A percentile compares a stretch with the other conserved stretches of the same genome.
phyloP scores from a whole-genome alignment of 2,329 filamentous ascomycete genomes.

The Tympanopsis confertula region DNA sequence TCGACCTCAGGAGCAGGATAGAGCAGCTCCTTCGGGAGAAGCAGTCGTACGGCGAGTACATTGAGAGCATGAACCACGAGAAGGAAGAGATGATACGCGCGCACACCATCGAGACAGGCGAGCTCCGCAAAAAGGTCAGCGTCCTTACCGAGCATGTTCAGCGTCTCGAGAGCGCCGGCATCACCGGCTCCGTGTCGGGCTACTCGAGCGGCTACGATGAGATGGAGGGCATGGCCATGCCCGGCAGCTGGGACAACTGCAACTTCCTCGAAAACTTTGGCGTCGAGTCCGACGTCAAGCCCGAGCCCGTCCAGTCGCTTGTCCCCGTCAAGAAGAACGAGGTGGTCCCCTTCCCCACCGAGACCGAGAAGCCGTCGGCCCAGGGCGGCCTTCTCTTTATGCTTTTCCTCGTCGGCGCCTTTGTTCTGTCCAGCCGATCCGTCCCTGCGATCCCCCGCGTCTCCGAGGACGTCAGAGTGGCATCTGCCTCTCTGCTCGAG shows the following conservation, averaged over 20 bases:
- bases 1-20: slow-evolving; percentile 55
- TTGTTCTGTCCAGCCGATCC: slow-evolving; percentile 72
- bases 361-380: slow-evolving; percentile 28
- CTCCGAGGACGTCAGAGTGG: slow-evolving; percentile 69
- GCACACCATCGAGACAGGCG: slow-evolving; percentile 81
- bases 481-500: slow-evolving; percentile 66
- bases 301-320: slow-evolving; percentile 39
- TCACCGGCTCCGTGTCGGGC: slow-evolving; percentile 39
- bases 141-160: slow-evolving; percentile 65
- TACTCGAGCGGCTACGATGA: slow-evolving; percentile 65
- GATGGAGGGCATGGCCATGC: slow-evolving; percentile 76
- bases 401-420: slow-evolving; percentile 92
- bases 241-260: slow-evolving; percentile 68
- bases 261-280: slow-evolving; percentile 64
- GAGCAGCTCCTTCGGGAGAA: slow-evolving; percentile 64
- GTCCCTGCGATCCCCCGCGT: slow-evolving; percentile 49
- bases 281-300: slow-evolving; percentile 43
- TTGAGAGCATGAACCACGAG: slow-evolving; percentile 68
- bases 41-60: slow-evolving; percentile 62
- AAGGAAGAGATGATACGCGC: slow-evolving; percentile 83
- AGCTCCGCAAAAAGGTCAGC: slow-evolving; percentile 83
- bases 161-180: slow-evolving; percentile 53
- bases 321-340: slow-evolving; percentile 34
- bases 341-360: no score
- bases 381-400: slow-evolving; percentile 65